Evolutionary conservation across 257 asterid genomes (phyloP).

Genomic region (Forsythia suspensa): DNA sequence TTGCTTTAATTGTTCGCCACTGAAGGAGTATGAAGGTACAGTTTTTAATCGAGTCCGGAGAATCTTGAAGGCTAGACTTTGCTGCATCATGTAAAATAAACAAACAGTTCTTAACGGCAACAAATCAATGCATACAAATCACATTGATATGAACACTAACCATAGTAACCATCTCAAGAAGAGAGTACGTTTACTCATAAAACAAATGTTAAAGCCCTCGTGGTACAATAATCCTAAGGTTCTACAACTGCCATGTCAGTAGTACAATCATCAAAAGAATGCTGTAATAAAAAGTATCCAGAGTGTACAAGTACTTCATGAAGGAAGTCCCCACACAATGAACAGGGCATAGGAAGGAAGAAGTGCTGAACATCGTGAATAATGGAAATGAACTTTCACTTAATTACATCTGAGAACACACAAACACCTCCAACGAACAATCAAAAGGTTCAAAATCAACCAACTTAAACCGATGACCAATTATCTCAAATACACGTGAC

Average conservation of each 20-base stretch:
- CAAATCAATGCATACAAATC: not conserved
- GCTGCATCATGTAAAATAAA: slow-evolving; percentile 59
- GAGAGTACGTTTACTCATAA: not conserved
- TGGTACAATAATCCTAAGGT: not conserved
- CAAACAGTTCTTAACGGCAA: not conserved
- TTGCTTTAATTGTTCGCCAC: slow-evolving; percentile 51
- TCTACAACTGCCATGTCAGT: not conserved
- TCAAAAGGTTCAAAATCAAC: not conserved
- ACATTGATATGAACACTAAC: not conserved
- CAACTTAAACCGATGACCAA: not conserved
- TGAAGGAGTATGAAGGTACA: slow-evolving; percentile 81
- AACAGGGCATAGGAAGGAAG: not conserved
- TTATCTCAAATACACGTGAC: not conserved
- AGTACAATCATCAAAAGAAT: not conserved
- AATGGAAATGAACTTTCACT: not conserved
- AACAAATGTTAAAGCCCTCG: not conserved
- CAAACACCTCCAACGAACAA: not conserved
- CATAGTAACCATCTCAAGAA: not conserved
- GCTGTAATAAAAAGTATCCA: not conserved
- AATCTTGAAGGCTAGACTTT: slow-evolving; percentile 94
- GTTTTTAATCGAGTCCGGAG: slow-evolving; percentile 88
- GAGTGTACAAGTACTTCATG: not conserved
- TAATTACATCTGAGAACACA: not conserved
- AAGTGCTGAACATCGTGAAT: not conserved
- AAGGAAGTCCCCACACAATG: not conserved